Evolutionary conservation across 371 early-diverging fungal genomes (phyloP), one percentile per base, ranked within the genome.

Genomic region (Syncephalis plumigaleata): DNA sequence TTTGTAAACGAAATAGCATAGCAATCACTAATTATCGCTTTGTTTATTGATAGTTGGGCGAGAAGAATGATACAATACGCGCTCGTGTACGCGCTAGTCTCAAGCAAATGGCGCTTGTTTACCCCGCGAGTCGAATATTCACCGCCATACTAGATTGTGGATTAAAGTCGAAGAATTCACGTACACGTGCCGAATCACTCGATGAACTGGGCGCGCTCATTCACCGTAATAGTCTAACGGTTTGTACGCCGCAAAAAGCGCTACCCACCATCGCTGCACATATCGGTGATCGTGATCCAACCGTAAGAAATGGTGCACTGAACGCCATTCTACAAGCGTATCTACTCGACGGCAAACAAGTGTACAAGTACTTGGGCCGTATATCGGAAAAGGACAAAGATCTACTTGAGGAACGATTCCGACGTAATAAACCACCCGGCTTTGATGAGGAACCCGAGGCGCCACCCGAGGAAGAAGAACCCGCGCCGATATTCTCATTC

Each of bases 111-210:
- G 64, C 70, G 18, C 65, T 70, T 9, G 63, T 91, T 9, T 88
- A 84, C 53, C 84, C 91, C n/a, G 70, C 81, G 2, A 77, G 77
- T 52, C 86, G 83, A 54, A 53, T 87, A 39, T 79, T 88, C 52
- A 57, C 58, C 4, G 67, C 68, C 54, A 48, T 91, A 15, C 53
- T 89, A 37, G 77, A 83, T 36, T 51, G 64, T 9, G 84, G 77
- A 3, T 63, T 85, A 15, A 71, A 65, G 3, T 81, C 87, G 25
- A 83, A 79, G 55, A 90, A 85, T 55, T 73, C 89, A 0, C 70
- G 83, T n/a, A 69, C 74, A 0, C 71, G 91, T 9, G 71, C 78
- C 2, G 91, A 91, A 58, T 79, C 85, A 43, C 61, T 91, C 39
- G 87, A 91, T 40, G 85, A 84, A 51, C 59, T 91, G 0, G 76